Base-by-base conservation (phyloP, 2,329 filamentous ascomycete species). In the Apiospora pterosperma region DNA sequence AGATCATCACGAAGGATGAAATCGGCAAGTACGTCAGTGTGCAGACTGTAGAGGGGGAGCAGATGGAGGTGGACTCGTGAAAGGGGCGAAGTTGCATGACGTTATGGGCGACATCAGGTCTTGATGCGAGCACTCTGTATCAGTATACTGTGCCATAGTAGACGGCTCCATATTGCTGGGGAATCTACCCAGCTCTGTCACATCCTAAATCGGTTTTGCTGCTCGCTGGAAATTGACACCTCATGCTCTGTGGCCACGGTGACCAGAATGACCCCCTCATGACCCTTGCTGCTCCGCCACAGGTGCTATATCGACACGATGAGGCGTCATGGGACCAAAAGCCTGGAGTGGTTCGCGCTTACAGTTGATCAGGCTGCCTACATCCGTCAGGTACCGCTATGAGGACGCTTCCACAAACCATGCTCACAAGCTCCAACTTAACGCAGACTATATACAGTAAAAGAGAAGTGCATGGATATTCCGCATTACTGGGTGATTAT, bases 1-100 rank as follows among this genome's bases (percentile, higher is more conserved):
- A 96, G 85, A 86, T 98, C 71, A 97, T 98, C 77, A 93, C 87
- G 74, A 96, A 92, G 84, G 91, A 95, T 78, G 93, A 99, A 74
- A 91, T 99, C 74, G 91, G 91, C 77, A 95, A 96, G 78, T 98
- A 96, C 79, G 90, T 98, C 65, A 96, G 91, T 36, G 91, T 99
- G 65, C 90, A 97, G 73, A 94, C 98, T 77, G 85, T 88, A 63
- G 88, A 90, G 68, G 86, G 86, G 61, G 89, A 91, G 76, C 83
- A 81, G 75, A 91, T 91, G 89, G 88, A 91, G 72, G 82, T 91
- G 58, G 88, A 91, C 76, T 80, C 83, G 74, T 90, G 80, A 77
- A 42, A 41, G 16, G 36, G 28, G 28, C 48, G 28, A 34, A 16
- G 28, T 19, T 55, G n/a, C 28, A 28, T 34, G 34, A 55, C 48